phyloP scores from a whole-genome alignment of 805 yeast species.

The Ogataea saltuana region DNA sequence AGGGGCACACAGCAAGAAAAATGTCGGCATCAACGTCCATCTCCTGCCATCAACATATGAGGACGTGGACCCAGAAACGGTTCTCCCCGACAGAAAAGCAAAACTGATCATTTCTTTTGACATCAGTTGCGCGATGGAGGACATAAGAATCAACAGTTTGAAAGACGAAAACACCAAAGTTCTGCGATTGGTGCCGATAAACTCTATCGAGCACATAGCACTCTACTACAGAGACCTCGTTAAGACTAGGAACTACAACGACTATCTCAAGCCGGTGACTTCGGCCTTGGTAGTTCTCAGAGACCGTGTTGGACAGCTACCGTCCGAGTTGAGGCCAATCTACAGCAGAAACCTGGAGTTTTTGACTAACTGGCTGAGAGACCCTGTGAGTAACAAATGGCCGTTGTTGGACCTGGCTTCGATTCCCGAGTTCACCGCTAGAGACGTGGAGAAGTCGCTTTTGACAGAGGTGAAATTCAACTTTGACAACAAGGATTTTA shows the following conservation, averaged over 20 bases:
- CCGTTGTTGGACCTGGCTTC: conserved; percentile 74
- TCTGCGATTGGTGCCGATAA: conserved; percentile 69
- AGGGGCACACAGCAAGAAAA: conserved; percentile 25
- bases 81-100: conserved; percentile 17
- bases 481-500: conserved; percentile 49
- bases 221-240: conserved; percentile 43
- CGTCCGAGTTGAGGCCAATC: conserved; percentile 76
- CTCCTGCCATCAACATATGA: conserved; percentile 41
- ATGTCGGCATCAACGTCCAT: conserved; percentile 37
- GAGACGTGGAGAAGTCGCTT: conserved; percentile 78
- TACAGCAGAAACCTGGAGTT: conserved; percentile 66
- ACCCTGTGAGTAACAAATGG: conserved; percentile 50
- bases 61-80: conserved; percentile 24
- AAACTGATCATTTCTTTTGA: conserved; percentile 37
- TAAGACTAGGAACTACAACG: conserved; percentile 36
- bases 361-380: conserved; percentile 57
- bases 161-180: conserved; percentile 38
- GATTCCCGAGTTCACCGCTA: conserved; percentile 61
- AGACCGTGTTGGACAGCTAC: conserved; percentile 78
- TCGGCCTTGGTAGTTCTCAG: conserved; percentile 82
- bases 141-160: conserved; percentile 17
- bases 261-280: conserved; percentile 64
- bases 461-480: conserved; percentile 72
- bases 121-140: conserved; percentile 30
- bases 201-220: conserved; percentile 82